These are phyloP conservation scores for Cytospora piceae DNA, from an alignment of 2,329 filamentous ascomycete species.

Conservation along the genomic window DNA sequence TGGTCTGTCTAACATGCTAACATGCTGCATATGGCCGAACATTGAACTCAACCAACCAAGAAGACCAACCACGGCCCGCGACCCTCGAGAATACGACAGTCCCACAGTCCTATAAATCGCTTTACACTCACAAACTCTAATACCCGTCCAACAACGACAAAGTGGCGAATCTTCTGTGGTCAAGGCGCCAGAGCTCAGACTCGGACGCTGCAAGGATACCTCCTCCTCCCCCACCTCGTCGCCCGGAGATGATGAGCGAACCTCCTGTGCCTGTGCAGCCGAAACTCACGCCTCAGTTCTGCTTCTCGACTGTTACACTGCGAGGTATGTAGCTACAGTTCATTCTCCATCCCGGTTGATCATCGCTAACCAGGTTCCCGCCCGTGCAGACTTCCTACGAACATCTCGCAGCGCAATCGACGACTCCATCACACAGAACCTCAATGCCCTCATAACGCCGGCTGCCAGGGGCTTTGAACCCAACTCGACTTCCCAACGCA, in stretches of 20 bases:
- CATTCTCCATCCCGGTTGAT: not conserved
- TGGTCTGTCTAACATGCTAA: too few relatives aligned
- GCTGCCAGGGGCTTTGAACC: slow-evolving; percentile 76
- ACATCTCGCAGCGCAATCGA: slow-evolving; percentile 84
- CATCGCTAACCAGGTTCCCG: slow-evolving; percentile 20
- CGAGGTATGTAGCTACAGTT: slow-evolving; percentile 56
- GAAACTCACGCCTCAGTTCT: slow-evolving; percentile 72
- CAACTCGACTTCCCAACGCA: slow-evolving; percentile 69
- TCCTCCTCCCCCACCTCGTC: not conserved
- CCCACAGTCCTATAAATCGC: not conserved
- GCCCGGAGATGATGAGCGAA: slow-evolving; percentile 49
- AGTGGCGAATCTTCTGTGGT: slow-evolving; percentile 57
- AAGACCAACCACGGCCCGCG: slow-evolving; percentile 37
- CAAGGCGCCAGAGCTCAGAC: slow-evolving; percentile 44
- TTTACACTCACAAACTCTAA: not conserved
- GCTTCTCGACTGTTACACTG: slow-evolving; percentile 71
- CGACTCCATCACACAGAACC: slow-evolving; percentile 89
- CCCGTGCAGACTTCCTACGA: slow-evolving; percentile 78
- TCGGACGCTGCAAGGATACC: slow-evolving; percentile 41
- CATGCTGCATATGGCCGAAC: too few relatives aligned
- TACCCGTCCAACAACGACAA: slow-evolving; percentile 36
- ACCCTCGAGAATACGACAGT: slow-evolving; percentile 31
- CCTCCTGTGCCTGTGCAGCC: slow-evolving; percentile 49
- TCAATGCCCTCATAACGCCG: slow-evolving; percentile 86
- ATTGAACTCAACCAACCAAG: too few relatives aligned